A percentile compares a stretch with the other conserved stretches of the same genome.
phyloP scores from a whole-genome alignment of 495 filamentous ascomycete species.

The Immersiella caudata region DNA sequence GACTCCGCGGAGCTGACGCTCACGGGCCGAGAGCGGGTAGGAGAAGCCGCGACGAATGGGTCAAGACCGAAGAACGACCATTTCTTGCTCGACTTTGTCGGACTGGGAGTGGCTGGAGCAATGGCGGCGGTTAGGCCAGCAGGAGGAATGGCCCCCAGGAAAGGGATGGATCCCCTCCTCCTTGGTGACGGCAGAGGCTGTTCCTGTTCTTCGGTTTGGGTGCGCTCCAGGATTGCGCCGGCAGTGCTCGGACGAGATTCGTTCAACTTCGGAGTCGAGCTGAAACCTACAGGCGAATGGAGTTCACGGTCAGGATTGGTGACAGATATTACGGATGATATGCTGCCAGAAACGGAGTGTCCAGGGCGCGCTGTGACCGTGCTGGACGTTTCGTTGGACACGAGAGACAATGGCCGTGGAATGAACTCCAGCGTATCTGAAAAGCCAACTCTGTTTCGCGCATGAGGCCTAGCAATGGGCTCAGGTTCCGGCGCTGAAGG shows the following conservation, averaged over 20 bases:
- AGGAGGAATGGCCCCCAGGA: conserved; percentile 43
- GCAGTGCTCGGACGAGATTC: conserved; percentile 56
- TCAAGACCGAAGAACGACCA: conserved; percentile 62
- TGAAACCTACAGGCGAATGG: conserved; percentile 30
- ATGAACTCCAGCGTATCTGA: conserved; percentile 67
- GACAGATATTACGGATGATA: conserved; percentile 62
- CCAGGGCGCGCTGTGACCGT: conserved; percentile 63
- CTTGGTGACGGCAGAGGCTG: conserved; percentile 39
- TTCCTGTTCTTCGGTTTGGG: conserved; percentile 40
- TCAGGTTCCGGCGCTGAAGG: conserved; percentile 26
- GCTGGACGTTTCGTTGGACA: conserved; percentile 74
- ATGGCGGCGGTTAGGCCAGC: conserved; percentile 25
- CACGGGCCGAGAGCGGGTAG: conserved; percentile 42
- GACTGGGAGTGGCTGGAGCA: conserved; percentile 45
- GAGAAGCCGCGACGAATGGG: conserved; percentile 44
- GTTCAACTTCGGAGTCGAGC: conserved; percentile 32
- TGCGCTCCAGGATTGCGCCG: conserved; percentile 53
- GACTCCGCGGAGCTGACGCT: conserved; percentile 44
- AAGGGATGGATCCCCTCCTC: conserved; percentile 54
- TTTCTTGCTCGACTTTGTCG: conserved; percentile 51
- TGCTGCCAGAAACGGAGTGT: conserved; percentile 65
- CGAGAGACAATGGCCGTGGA: conserved; percentile 69
- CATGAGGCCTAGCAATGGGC: conserved; percentile 41
- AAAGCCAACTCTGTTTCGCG: conserved; percentile 60
- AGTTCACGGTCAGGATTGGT: conserved; percentile 46